Conservation (phyloP, 306 rosid genomes). For the Pterocarpus macrocarpus region DNA sequence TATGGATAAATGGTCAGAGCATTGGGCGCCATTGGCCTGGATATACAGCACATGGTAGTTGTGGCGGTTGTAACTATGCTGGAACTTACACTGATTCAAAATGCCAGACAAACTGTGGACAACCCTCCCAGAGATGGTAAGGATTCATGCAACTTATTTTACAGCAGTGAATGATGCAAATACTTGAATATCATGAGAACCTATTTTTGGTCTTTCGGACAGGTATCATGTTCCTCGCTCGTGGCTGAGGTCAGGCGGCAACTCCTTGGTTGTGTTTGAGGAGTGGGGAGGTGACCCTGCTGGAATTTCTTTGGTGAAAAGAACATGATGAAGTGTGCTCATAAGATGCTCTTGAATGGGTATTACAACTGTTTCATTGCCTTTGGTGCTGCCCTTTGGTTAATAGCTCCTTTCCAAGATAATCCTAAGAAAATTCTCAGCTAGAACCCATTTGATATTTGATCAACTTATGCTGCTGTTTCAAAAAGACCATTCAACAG, state of each 20-base stretch:
- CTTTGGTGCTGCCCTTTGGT: neutral
- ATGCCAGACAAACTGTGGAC: conserved; percentile 69
- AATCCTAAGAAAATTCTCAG: neutral
- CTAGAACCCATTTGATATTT: neutral
- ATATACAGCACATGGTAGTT: conserved; percentile 66
- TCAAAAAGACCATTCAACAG: neutral
- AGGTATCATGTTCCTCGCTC: conserved; percentile 97
- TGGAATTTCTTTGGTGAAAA: conserved; percentile 71
- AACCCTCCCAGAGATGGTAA: conserved; percentile 88
- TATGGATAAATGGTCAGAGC: conserved; percentile 88
- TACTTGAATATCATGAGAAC: neutral
- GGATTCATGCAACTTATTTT: conserved; percentile 28
- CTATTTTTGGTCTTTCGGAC: conserved; percentile 21
- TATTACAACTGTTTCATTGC: conserved; percentile 41
- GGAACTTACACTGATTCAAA: conserved; percentile 69
- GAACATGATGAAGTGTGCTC: conserved; percentile 59
- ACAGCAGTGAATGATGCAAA: neutral
- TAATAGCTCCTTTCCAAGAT: neutral
- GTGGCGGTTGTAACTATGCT: conserved; percentile 68
- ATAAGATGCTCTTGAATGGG: conserved; percentile 61
- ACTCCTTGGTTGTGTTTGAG: conserved; percentile 80
- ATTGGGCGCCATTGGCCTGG: conserved; percentile 90
- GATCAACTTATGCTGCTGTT: neutral
- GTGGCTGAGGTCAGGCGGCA: conserved; percentile 83
- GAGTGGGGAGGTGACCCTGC: conserved; percentile 91